These are phyloP conservation scores for Dioscorea dumetorum DNA, from an alignment of 106 monocot species.

Conservation along the genomic window DNA sequence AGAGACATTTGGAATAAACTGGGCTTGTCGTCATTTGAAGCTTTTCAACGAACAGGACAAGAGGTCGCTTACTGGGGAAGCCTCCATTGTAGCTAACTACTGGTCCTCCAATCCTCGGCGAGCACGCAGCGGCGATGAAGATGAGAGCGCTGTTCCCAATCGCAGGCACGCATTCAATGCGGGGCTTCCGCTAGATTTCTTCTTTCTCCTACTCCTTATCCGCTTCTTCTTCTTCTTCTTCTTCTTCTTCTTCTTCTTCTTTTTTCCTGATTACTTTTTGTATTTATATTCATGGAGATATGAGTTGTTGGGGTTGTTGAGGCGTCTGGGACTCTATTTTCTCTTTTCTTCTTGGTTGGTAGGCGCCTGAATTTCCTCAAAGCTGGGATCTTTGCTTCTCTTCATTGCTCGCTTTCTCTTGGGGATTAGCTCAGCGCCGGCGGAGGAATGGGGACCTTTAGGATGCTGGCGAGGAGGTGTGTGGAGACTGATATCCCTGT, in stretches of 20 bases:
- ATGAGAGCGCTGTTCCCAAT: background rate
- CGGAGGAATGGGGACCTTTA: constrained; percentile 32
- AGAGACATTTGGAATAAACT: background rate
- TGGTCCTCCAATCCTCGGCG: background rate
- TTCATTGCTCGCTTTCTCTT: background rate
- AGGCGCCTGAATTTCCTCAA: constrained; percentile 1
- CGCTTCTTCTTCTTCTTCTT: background rate
- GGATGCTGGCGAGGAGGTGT: constrained; percentile 51
- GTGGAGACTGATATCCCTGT: constrained; percentile 61
- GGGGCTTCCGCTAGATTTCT: background rate
- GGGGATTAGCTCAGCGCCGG: background rate
- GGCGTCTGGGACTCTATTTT: background rate
- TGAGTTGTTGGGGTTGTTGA: background rate
- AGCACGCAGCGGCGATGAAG: background rate
- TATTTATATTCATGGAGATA: background rate
- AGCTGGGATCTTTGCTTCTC: background rate
- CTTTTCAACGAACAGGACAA: background rate
- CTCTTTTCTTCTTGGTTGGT: background rate
- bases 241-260: background rate
- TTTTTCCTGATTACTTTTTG: background rate
- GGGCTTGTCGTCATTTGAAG: background rate
- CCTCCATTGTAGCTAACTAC: background rate
- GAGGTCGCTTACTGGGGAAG: background rate
- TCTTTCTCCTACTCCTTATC: background rate
- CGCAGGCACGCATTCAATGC: background rate